Evolutionary conservation across 139 green algal species (phyloP).

Genomic region (Picochlorum sp.): DNA sequence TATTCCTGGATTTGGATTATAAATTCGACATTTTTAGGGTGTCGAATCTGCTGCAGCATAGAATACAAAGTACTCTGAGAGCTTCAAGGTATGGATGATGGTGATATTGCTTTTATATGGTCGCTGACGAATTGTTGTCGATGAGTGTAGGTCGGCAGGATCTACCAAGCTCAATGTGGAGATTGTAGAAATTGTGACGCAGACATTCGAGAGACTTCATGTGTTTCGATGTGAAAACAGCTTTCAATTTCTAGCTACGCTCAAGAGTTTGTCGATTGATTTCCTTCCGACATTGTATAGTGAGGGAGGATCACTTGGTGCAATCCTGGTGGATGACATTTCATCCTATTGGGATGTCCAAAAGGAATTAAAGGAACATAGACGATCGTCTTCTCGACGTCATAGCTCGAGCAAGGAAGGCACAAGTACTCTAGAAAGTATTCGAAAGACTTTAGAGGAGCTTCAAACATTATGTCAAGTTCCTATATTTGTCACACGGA

Average conservation of each 20-base stretch:
- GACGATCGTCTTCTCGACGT: no score
- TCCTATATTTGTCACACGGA: background rate
- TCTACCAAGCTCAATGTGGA: no score
- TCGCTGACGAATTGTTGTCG: background rate
- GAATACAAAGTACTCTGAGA: constrained; percentile 1
- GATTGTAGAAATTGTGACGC: background rate
- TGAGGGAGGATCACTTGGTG: background rate
- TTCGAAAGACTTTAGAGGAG: background rate
- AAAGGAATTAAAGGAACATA: no score
- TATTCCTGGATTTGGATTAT: constrained; percentile 27
- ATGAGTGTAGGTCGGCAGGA: no score
- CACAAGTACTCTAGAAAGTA: no score
- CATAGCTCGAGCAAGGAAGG: no score
- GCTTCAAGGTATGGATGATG: background rate
- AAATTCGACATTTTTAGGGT: constrained; percentile 31
- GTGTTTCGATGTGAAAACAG: background rate
- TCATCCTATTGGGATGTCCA: background rate
- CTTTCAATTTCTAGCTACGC: background rate
- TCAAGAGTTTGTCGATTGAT: background rate
- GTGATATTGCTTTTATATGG: background rate
- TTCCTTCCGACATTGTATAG: background rate
- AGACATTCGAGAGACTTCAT: background rate
- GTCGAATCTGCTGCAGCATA: constrained; percentile 11
- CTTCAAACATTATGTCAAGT: background rate
- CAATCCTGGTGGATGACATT: background rate